Evolutionary conservation across 768 basidiomycete genomes (phyloP), one percentile per base, ranked within the genome.

Genomic region (Xerocomus brunneocitrinus): DNA sequence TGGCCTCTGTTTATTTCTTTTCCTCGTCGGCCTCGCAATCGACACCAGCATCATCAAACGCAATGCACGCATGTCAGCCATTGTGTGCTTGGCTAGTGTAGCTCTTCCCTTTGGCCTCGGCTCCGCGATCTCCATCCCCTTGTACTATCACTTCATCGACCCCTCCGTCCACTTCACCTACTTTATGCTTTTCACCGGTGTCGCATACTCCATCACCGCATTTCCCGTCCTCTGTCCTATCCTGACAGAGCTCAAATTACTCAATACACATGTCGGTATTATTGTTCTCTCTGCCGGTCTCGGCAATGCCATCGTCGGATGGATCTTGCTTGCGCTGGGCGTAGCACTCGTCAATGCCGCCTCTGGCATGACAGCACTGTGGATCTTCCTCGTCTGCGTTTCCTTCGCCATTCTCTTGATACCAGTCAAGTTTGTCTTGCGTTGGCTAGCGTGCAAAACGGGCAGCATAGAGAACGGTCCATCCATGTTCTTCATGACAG

Each of bases 181-280:
- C 67, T 98, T 98, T 70, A 84, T 97, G 80, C 82, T 98, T 36
- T 98, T 98, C 69, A 84, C 89, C 13, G 92, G 91, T 13, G 91
- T 95, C 19, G 91, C 93, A 0, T 93, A 85, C 71, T 86, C 87
- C 2, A 91, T 92, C 62, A 91, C 89, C 0, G 89, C 89, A 0
- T 90, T 92, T 58, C 89, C 91, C 1, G 87, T 93, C 3, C 75
- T 92, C 6, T 91, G 89, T 69, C 79, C 93, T 58, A 89, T 97
- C 71, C 74, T 98, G 42, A 88, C 89, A 0, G 93, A 95, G 65
- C 81, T 95, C 52, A 93, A 94, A 69, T 74, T 99, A 2, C 77
- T 98, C 56, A 88, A 94, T 55, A 97, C 92, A 1, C 86, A 83
- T 0, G 91, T 98, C 36, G 95, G 95, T 5, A 85, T 95, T 54